Percentiles rank a stretch among this genome's conserved stretches.
Evolutionary conservation across 495 filamentous ascomycete genomes (phyloP).

Genomic region (Penicillium roqueforti): DNA sequence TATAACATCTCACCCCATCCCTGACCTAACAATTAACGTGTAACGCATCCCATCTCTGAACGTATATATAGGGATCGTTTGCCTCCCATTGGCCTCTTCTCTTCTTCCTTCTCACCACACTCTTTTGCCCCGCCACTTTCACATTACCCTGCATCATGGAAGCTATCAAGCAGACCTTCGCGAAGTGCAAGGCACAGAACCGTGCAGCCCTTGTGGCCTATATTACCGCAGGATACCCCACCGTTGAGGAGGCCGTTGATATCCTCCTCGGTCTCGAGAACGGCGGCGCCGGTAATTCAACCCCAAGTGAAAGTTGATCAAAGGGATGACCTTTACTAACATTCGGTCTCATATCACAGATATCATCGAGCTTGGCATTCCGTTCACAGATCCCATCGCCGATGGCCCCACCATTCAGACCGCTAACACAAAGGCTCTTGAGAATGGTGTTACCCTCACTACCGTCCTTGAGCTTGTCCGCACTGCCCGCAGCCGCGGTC

Average conservation of each 20-base stretch:
- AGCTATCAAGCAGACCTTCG: slow-evolving; percentile 78
- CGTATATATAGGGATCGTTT: neutral
- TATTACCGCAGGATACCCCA: slow-evolving; percentile 92
- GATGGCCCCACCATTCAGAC: slow-evolving; percentile 94
- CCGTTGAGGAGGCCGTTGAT: slow-evolving; percentile 72
- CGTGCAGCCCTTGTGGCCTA: slow-evolving; percentile 83
- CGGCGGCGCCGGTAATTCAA: slow-evolving; percentile 76
- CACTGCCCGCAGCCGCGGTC: slow-evolving; percentile 66
- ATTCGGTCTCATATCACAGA: neutral
- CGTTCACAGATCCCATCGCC: slow-evolving; percentile 97
- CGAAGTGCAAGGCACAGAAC: slow-evolving; percentile 71
- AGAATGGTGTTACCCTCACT: slow-evolving; percentile 80
- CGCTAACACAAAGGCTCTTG: slow-evolving; percentile 80
- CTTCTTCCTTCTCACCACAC: slow-evolving; percentile 9
- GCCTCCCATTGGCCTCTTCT: slow-evolving; percentile 3
- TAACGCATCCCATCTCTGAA: neutral
- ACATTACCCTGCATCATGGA: slow-evolving; percentile 53
- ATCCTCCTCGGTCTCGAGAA: slow-evolving; percentile 86
- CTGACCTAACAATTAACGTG: neutral
- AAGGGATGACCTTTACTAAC: neutral
- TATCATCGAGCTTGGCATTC: slow-evolving; percentile 54
- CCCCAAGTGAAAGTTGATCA: slow-evolving; percentile 1
- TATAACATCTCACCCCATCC: neutral
- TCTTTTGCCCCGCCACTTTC: slow-evolving; percentile 16
- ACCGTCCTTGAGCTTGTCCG: slow-evolving; percentile 75